A percentile compares a stretch with the other conserved stretches of the same genome.
phyloP scores from a whole-genome alignment of 768 basidiomycete genomes.

The Kondoa subrosea region DNA sequence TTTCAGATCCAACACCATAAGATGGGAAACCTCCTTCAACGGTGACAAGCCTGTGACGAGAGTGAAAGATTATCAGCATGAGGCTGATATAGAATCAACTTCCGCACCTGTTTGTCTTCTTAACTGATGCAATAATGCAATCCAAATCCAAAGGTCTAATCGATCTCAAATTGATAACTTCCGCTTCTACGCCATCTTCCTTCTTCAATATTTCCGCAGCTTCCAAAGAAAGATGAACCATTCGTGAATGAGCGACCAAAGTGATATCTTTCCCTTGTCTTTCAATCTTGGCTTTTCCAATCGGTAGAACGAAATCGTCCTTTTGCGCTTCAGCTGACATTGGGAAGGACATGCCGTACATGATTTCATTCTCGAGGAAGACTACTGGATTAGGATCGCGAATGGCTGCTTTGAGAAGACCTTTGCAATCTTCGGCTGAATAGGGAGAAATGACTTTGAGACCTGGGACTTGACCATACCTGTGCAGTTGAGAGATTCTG shows the following conservation, averaged over 20 bases:
- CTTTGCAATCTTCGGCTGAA: constrained; percentile 98
- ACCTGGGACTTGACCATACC: constrained; percentile 53
- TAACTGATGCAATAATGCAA: constrained; percentile 88
- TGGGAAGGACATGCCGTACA: constrained; percentile 94
- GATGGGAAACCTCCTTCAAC: constrained; percentile 98
- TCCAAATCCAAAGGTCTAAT: constrained; percentile 96
- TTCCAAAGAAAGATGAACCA: constrained; percentile 88
- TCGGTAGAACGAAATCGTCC: constrained; percentile 82
- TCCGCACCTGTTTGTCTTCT: constrained; percentile 86
- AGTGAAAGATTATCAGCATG: neutral
- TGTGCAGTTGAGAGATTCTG: constrained; percentile 7
- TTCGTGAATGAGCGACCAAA: constrained; percentile 92
- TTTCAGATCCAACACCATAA: constrained; percentile 96
- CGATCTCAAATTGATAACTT: constrained; percentile 89
- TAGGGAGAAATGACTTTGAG: constrained; percentile 95
- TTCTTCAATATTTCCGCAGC: constrained; percentile 83
- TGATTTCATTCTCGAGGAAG: constrained; percentile 97
- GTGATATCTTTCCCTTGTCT: constrained; percentile 82
- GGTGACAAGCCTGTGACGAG: constrained; percentile 53
- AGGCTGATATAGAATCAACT: neutral
- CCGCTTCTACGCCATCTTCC: constrained; percentile 81
- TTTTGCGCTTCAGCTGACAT: constrained; percentile 90
- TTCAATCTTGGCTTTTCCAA: constrained; percentile 95
- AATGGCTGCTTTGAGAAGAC: constrained; percentile 90
- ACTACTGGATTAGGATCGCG: constrained; percentile 97